A percentile compares a stretch with the other conserved stretches of the same genome.
phyloP scores from a whole-genome alignment of 495 filamentous ascomycete species.

The Neurospora intermedia region DNA sequence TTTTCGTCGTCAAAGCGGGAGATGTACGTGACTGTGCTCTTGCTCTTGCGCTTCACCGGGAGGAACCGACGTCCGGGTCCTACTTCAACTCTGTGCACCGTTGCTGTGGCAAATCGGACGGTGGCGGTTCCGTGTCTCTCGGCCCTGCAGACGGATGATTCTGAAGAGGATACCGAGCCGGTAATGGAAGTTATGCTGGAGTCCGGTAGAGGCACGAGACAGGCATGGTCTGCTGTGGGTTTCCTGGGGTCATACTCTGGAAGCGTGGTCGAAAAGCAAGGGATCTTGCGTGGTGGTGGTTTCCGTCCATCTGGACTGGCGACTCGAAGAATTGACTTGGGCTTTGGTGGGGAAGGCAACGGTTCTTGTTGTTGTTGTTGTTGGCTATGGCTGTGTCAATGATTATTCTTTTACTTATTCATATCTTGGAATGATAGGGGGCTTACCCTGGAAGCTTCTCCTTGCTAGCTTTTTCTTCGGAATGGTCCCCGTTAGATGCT shows the following conservation, averaged over 20 bases:
- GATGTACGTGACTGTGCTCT: conserved; percentile 25
- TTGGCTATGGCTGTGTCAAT: conserved; percentile 1
- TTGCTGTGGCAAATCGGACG: conserved; percentile 25
- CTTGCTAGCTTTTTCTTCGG: neutral
- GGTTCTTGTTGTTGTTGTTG: conserved; percentile 4
- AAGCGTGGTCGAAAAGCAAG: conserved; percentile 8
- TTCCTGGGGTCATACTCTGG: conserved; percentile 6
- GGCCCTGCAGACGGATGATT: neutral
- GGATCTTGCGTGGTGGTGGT: conserved; percentile 9
- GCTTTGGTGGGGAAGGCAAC: conserved; percentile 4
- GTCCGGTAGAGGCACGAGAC: neutral
- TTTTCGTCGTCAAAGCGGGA: conserved; percentile 18
- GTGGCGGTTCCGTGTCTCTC: conserved; percentile 7
- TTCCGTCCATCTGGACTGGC: conserved; percentile 16
- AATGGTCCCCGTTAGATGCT: neutral
- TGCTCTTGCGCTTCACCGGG: conserved; percentile 25
- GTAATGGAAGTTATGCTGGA: neutral
- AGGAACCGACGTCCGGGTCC: conserved; percentile 19
- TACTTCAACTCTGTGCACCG: conserved; percentile 23
- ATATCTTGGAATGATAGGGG: neutral
- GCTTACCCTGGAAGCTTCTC: conserved; percentile 13
- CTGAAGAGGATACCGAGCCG: neutral
- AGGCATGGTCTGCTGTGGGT: conserved; percentile 1
- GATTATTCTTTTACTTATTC: neutral
- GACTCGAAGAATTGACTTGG: conserved; percentile 23